Percentiles rank a stretch among this genome's conserved stretches.
phyloP scores from a whole-genome alignment of 73 alveolate species.

The Tetrahymena thermophila region DNA sequence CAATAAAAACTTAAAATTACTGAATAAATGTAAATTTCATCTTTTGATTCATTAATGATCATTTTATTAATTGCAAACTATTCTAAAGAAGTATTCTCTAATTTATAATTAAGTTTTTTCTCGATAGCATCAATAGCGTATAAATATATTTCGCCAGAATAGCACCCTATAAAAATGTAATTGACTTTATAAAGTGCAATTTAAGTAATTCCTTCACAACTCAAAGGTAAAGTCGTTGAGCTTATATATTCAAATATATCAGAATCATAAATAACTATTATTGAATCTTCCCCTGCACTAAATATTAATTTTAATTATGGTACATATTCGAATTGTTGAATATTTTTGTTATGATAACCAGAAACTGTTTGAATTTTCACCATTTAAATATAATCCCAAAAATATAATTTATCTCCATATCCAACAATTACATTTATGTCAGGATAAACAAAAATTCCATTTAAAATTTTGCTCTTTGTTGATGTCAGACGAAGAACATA shows the following conservation, averaged over 20 bases:
- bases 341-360: not conserved
- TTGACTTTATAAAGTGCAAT: not conserved
- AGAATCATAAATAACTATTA: not conserved
- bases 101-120: not conserved
- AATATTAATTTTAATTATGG: not conserved
- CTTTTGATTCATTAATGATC: not conserved
- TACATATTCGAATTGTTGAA: not conserved
- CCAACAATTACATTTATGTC: not conserved
- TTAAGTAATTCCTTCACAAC: not conserved
- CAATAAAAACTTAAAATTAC: not conserved
- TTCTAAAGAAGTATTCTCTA: not conserved
- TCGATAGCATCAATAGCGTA: not conserved
- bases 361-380: not conserved
- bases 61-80: not conserved
- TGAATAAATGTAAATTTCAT: not conserved
- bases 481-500: not conserved
- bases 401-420: not conserved
- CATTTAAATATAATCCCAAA: not conserved
- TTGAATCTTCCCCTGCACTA: not conserved
- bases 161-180: not conserved
- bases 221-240: not conserved
- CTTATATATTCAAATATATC: not conserved
- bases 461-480: not conserved
- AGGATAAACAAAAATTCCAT: not conserved
- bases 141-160: not conserved